Evolutionary conservation across 2,329 filamentous ascomycete species (phyloP).

Genomic region (Fusarium sororula): DNA sequence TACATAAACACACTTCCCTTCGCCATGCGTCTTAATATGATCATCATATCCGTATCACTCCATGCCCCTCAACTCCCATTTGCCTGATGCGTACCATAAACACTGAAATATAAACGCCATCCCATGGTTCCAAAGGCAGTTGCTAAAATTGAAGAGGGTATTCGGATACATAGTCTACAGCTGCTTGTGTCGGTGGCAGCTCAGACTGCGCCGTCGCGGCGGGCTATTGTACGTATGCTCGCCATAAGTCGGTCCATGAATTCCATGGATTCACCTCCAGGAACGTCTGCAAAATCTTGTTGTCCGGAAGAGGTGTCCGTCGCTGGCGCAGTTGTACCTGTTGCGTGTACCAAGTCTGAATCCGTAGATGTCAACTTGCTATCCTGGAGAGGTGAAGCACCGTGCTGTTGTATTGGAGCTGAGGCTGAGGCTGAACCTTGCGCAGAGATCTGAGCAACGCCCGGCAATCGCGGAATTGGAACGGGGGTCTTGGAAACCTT

Average conservation of each 20-base stretch:
- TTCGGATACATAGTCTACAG: slow-evolving; percentile 3
- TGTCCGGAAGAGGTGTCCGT: slow-evolving; percentile 1
- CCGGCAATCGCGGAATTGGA: slow-evolving; percentile 43
- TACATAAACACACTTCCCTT: slow-evolving; percentile 21
- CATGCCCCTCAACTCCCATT: background rate
- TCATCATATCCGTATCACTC: slow-evolving; percentile 4
- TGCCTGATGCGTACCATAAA: slow-evolving; percentile 5
- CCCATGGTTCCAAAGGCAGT: slow-evolving; percentile 5
- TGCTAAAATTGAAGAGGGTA: slow-evolving; percentile 9
- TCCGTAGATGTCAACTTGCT: background rate
- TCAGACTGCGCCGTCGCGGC: slow-evolving; percentile 18
- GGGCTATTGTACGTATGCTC: slow-evolving; percentile 57
- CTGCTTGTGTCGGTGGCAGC: background rate
- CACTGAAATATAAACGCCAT: slow-evolving; percentile 20
- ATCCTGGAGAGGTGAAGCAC: background rate
- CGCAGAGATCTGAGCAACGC: background rate
- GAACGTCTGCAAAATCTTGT: slow-evolving; percentile 54
- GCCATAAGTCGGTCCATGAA: slow-evolving; percentile 63
- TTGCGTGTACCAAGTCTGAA: background rate
- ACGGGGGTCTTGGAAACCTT: slow-evolving; percentile 45
- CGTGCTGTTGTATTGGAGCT: background rate
- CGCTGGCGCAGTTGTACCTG: background rate
- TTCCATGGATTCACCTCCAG: slow-evolving; percentile 55
- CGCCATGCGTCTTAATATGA: slow-evolving; percentile 2
- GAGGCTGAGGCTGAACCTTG: background rate